A percentile compares a stretch with the other conserved stretches of the same genome.
phyloP scores from a whole-genome alignment of 2,329 filamentous ascomycete genomes.

The Fusarium pseudograminearum region DNA sequence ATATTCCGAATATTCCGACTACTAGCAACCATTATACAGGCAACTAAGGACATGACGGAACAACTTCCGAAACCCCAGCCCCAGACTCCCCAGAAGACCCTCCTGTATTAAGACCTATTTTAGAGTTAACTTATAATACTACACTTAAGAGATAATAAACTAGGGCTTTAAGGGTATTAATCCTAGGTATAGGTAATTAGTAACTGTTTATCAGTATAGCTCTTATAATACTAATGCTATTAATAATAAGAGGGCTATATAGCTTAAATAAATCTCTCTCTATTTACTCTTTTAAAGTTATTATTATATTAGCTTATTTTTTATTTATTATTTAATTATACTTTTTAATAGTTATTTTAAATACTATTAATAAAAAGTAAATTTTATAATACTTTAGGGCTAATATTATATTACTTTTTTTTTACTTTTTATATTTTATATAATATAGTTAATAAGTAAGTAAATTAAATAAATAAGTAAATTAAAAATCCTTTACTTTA shows the following conservation, averaged over 20 bases:
- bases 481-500: too few species aligned
- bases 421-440: too few species aligned
- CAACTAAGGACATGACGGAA: not conserved
- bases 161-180: not conserved
- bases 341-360: too few species aligned
- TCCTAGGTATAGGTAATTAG: not conserved
- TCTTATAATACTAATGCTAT: not conserved
- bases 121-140: too few species aligned
- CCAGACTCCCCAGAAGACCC: too few species aligned
- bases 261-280: not conserved
- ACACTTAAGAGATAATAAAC: not conserved
- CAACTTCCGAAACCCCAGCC: not conserved
- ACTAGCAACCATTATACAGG: not conserved
- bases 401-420: too few species aligned
- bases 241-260: not conserved
- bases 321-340: not conserved
- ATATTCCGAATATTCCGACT: not conserved
- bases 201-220: not conserved
- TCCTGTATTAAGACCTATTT: too few species aligned
- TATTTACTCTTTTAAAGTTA: not conserved
- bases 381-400: too few species aligned
- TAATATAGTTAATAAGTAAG: too few species aligned
- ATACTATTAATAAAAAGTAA: too few species aligned
- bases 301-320: not conserved
- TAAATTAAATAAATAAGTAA: too few species aligned